Conservation (phyloP, 2,329 filamentous ascomycete genomes). For the Apiospora koreana region DNA sequence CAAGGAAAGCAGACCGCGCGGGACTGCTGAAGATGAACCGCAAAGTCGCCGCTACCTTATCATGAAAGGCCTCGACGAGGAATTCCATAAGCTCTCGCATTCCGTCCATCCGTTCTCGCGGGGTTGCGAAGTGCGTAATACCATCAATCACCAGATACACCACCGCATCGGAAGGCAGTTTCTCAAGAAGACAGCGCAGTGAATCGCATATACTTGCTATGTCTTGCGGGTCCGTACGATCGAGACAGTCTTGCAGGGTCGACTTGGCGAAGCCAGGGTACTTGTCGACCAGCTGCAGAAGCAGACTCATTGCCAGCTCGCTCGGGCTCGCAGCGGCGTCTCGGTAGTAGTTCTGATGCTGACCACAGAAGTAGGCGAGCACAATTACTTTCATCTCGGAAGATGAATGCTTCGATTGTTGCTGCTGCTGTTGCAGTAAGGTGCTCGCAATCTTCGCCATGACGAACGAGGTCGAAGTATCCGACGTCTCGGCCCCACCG, state of each 20-base stretch:
- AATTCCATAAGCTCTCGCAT: neutral
- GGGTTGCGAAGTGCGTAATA: neutral
- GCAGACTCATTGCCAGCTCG: constrained; percentile 1
- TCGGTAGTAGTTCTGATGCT: neutral
- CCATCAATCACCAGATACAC: neutral
- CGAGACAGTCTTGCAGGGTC: neutral
- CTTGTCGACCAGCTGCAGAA: neutral
- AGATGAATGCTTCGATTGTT: too few species aligned
- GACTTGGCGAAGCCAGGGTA: neutral
- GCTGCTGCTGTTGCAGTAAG: neutral
- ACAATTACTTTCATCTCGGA: neutral
- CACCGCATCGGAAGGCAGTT: neutral
- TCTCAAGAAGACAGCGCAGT: neutral
- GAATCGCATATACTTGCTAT: neutral
- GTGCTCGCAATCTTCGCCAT: neutral
- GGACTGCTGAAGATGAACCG: neutral
- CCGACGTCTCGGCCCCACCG: neutral
- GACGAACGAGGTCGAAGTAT: neutral
- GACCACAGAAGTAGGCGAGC: neutral
- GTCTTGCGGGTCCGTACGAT: neutral
- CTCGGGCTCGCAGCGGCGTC: neutral
- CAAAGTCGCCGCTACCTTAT: neutral
- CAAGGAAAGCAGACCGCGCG: neutral
- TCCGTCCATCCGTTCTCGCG: neutral
- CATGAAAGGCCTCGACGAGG: neutral